phyloP scores from a whole-genome alignment of 495 filamentous ascomycete genomes.

The Neurospora africana region DNA sequence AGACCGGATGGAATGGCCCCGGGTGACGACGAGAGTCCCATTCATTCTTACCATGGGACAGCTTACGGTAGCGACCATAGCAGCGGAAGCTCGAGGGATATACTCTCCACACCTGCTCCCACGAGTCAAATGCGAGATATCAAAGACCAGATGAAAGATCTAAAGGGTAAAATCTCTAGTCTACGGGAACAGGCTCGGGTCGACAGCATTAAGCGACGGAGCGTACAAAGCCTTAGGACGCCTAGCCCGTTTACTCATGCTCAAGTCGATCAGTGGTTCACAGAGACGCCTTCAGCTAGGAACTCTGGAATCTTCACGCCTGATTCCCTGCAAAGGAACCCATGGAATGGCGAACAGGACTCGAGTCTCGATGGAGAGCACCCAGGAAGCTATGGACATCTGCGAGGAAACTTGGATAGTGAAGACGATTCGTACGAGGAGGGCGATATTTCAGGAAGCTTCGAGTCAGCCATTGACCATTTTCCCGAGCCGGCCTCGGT shows the following conservation, averaged over 20 bases:
- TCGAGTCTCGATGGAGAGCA: constrained; percentile 19
- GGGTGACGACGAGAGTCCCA: constrained; percentile 1
- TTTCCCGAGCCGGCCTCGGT: constrained; percentile 3
- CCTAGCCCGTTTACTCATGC: constrained; percentile 78
- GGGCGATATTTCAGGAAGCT: neutral
- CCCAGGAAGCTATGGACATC: neutral
- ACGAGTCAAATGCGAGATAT: constrained; percentile 70
- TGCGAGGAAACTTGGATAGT: neutral
- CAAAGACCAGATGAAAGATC: constrained; percentile 84
- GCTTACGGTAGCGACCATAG: constrained; percentile 10
- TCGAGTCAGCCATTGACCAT: constrained; percentile 4
- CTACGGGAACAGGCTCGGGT: constrained; percentile 73
- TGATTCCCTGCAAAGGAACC: constrained; percentile 12
- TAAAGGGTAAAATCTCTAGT: constrained; percentile 83
- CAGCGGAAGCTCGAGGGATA: constrained; percentile 13
- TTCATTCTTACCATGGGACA: constrained; percentile 5
- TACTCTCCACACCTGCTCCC: constrained; percentile 41
- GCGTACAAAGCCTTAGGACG: constrained; percentile 71
- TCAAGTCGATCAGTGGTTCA: constrained; percentile 58
- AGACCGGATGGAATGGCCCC: constrained; percentile 4
- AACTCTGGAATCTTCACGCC: constrained; percentile 11
- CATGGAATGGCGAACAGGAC: constrained; percentile 26
- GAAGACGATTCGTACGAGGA: neutral
- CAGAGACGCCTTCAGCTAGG: constrained; percentile 30
- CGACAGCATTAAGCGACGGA: constrained; percentile 72